Percentiles rank a stretch among this genome's conserved stretches.
Conservation (phyloP, 495 filamentous ascomycete genomes). For the Elaphomyces granulatus region DNA sequence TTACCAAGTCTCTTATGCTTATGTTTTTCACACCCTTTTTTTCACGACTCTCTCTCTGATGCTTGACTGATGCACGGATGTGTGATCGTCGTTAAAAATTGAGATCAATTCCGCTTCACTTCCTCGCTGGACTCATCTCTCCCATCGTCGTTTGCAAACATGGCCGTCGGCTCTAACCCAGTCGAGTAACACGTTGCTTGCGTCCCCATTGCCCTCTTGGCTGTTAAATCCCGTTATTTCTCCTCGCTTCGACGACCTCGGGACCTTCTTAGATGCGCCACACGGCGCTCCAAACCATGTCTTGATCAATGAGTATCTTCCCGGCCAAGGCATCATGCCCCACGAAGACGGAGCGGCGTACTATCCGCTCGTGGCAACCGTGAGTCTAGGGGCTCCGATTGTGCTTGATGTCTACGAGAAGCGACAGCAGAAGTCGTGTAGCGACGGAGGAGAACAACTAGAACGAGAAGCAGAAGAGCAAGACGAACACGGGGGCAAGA, state of each 20-base stretch:
- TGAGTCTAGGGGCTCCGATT: slow-evolving; percentile 64
- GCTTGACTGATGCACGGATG: neutral
- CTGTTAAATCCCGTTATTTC: slow-evolving; percentile 51
- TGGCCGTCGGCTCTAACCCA: slow-evolving; percentile 67
- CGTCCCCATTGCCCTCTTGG: slow-evolving; percentile 63
- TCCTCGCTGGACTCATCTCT: slow-evolving; percentile 72
- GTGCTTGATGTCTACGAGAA: slow-evolving; percentile 69
- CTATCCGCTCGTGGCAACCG: slow-evolving; percentile 73
- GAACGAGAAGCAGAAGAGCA: slow-evolving; percentile 1
- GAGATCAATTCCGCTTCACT: slow-evolving; percentile 44
- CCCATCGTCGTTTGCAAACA: slow-evolving; percentile 77
- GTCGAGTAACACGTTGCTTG: slow-evolving; percentile 56
- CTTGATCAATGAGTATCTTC: slow-evolving; percentile 79
- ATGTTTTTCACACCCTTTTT: too few relatives aligned
- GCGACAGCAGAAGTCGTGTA: slow-evolving; percentile 30
- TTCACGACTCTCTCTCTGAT: too few relatives aligned
- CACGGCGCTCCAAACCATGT: slow-evolving; percentile 78
- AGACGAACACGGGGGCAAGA: slow-evolving; percentile 1
- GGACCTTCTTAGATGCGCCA: slow-evolving; percentile 55
- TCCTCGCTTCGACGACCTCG: slow-evolving; percentile 42
- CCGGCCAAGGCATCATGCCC: slow-evolving; percentile 87
- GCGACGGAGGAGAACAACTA: too few relatives aligned
- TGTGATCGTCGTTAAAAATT: neutral
- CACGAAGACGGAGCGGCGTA: slow-evolving; percentile 91
- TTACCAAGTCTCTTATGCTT: slow-evolving; percentile 1